Conservation (phyloP, 768 basidiomycete genomes). For the Amanita brunnescens region DNA sequence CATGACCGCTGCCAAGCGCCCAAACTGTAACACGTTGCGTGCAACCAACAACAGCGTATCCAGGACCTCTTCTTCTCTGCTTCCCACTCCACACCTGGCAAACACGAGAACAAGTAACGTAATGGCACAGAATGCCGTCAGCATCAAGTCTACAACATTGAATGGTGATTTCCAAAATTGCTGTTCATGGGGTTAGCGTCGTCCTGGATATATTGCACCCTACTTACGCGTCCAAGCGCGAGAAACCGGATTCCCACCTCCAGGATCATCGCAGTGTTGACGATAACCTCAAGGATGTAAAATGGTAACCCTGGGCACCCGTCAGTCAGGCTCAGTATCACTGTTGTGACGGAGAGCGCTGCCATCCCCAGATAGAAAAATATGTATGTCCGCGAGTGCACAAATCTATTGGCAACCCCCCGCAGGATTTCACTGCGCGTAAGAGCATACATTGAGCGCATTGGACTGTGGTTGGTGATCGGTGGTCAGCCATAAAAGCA, state of each 20-base stretch:
- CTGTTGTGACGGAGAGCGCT: conserved; percentile 75
- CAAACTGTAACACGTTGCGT: conserved; percentile 88
- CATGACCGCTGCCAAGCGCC: conserved; percentile 86
- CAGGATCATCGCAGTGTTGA: conserved; percentile 87
- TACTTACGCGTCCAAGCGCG: conserved; percentile 83
- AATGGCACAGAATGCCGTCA: conserved; percentile 84
- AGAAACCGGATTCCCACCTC: conserved; percentile 90
- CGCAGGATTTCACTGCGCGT: conserved; percentile 75
- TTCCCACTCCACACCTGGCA: conserved; percentile 72
- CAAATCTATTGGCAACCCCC: conserved; percentile 84
- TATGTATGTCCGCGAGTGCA: conserved; percentile 83
- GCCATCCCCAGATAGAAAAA: conserved; percentile 87
- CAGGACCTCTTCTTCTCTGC: conserved; percentile 89
- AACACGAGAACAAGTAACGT: conserved; percentile 86
- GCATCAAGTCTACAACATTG: conserved; percentile 80
- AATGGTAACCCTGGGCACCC: conserved; percentile 86
- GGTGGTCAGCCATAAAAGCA: conserved; percentile 13
- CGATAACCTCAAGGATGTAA: conserved; percentile 82
- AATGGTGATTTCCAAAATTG: conserved; percentile 97
- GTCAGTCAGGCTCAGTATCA: conserved; percentile 72
- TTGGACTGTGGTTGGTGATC: conserved; percentile 44
- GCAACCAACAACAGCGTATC: conserved; percentile 90
- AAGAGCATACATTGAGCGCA: conserved; percentile 79
- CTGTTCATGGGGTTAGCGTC: conserved; percentile 28
- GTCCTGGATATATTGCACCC: background rate